Evolutionary conservation across 2,329 filamentous ascomycete genomes (phyloP).

Genomic region (Venturia pyrina): DNA sequence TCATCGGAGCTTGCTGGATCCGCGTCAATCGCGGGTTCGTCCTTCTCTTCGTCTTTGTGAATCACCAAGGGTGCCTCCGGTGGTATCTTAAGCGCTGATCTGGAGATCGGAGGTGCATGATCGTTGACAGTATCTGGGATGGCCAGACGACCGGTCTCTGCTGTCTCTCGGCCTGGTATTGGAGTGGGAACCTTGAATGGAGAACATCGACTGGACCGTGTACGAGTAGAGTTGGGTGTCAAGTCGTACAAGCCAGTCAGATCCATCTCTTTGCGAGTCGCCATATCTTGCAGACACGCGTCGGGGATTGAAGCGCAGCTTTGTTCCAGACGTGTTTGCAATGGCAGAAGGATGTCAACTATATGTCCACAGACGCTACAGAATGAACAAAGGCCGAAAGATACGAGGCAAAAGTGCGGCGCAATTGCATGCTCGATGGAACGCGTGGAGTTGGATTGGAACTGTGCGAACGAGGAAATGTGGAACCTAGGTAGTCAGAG

Average conservation of each 20-base stretch:
- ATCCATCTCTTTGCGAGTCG: no score
- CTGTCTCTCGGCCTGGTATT: background rate
- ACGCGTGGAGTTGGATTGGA: background rate
- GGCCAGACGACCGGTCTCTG: background rate
- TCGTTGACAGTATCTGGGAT: background rate
- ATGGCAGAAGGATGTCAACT: no score
- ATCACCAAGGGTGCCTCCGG: background rate
- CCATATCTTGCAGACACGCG: background rate
- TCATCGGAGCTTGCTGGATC: constrained; percentile 4
- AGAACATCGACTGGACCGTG: no score
- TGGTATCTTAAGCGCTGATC: background rate
- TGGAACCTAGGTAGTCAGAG: background rate
- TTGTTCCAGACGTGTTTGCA: background rate
- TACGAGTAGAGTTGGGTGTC: no score
- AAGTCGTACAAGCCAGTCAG: no score
- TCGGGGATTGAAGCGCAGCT: background rate
- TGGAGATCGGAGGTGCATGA: background rate
- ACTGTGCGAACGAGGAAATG: background rate
- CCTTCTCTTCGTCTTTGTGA: background rate
- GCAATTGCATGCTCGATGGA: background rate
- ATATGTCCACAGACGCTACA: background rate
- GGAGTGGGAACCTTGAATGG: background rate
- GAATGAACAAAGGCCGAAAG: background rate
- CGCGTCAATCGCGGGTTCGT: background rate
- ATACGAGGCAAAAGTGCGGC: background rate